Conservation (phyloP, 75 land plant genomes). For the Ceratopteris richardii region DNA sequence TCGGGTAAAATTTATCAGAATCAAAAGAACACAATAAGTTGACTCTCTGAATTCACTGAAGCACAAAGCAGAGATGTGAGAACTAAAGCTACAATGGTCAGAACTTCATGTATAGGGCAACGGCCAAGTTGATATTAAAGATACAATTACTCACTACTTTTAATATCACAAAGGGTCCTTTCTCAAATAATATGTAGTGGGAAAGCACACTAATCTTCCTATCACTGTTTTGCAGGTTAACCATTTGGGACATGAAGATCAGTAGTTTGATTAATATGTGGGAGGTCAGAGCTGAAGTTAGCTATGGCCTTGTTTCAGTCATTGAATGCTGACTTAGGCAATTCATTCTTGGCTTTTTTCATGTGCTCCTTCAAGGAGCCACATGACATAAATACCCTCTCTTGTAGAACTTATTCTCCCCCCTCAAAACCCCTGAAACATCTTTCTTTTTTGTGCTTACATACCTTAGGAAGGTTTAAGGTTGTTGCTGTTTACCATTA, state of each 20-base stretch:
- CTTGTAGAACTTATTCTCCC: no score
- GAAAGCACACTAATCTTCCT: not conserved
- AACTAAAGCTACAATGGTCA: not conserved
- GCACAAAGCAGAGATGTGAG: not conserved
- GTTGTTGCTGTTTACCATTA: no score
- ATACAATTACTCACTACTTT: no score
- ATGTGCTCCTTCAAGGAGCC: not conserved
- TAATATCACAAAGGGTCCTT: no score
- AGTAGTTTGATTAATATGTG: not conserved
- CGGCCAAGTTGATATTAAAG: no score
- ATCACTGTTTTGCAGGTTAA: not conserved
- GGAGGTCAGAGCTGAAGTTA: slow-evolving; percentile 1
- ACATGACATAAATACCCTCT: not conserved
- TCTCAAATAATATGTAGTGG: no score
- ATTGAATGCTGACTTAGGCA: slow-evolving; percentile 6
- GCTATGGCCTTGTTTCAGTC: slow-evolving; percentile 5
- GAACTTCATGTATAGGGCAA: no score
- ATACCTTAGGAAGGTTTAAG: no score
- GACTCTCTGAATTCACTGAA: not conserved
- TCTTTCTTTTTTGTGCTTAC: no score
- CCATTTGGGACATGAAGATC: not conserved
- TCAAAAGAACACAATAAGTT: no score
- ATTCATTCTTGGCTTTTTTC: slow-evolving; percentile 7
- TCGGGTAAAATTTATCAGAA: not conserved
- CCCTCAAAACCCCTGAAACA: no score